Evolutionary conservation across 768 basidiomycete species (phyloP).

Genomic region (Pleurotus ostreatus): DNA sequence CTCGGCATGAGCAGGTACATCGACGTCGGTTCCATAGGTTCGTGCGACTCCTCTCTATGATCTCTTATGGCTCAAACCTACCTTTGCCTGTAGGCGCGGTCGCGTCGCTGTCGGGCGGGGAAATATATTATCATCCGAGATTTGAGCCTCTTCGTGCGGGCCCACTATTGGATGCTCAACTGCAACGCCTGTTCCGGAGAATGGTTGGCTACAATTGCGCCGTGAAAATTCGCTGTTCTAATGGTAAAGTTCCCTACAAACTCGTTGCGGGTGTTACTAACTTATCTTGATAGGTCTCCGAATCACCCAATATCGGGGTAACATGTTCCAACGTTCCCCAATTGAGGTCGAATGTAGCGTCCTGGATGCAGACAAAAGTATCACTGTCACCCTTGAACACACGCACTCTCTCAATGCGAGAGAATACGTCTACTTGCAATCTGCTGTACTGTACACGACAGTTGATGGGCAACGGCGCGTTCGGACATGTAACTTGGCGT

Average conservation of each 20-base stretch:
- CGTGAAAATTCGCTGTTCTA: slow-evolving; percentile 80
- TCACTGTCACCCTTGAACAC: slow-evolving; percentile 75
- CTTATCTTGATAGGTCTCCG: slow-evolving; percentile 46
- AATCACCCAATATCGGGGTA: slow-evolving; percentile 64
- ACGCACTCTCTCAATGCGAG: slow-evolving; percentile 61
- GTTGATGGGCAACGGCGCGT: slow-evolving; percentile 76
- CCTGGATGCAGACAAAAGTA: slow-evolving; percentile 77
- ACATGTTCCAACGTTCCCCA: slow-evolving; percentile 61
- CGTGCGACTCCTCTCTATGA: slow-evolving; percentile 14
- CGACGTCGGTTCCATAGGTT: slow-evolving; percentile 86
- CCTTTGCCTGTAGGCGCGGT: slow-evolving; percentile 46
- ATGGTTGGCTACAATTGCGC: slow-evolving; percentile 78
- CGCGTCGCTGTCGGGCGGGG: slow-evolving; percentile 78
- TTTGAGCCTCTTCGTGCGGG: slow-evolving; percentile 72
- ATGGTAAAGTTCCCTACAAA: slow-evolving; percentile 44
- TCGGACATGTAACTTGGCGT: slow-evolving; percentile 78
- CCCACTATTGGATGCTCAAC: slow-evolving; percentile 64
- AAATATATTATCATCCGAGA: slow-evolving; percentile 89
- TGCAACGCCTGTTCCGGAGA: slow-evolving; percentile 63
- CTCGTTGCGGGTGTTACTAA: background rate
- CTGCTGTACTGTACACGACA: slow-evolving; percentile 85
- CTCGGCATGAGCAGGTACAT: slow-evolving; percentile 75
- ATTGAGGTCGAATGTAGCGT: slow-evolving; percentile 78
- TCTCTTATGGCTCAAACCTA: slow-evolving; percentile 1
- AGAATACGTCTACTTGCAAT: slow-evolving; percentile 76